Base-by-base conservation (phyloP, 2,329 filamentous ascomycete genomes). In the Neonectria sp. region DNA sequence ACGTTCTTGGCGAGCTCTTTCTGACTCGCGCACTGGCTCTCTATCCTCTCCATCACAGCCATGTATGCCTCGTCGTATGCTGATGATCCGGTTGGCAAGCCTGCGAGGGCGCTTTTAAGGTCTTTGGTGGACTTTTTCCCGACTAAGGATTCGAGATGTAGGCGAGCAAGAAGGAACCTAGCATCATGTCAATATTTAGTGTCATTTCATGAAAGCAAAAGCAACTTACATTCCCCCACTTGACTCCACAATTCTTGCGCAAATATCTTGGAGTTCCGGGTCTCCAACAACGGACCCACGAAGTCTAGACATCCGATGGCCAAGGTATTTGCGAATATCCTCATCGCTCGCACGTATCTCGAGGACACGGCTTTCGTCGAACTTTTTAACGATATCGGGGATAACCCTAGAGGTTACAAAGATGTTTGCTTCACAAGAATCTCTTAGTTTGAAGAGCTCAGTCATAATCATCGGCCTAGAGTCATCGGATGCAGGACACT, bases 271-370 rank as follows among this genome's bases (percentile, higher is more conserved):
- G 6, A 56, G 40, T 40, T 56, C 3, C 13, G 4, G 29, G 40
- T 37, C 12, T 9, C 49, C 48, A n/a, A 13, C 55, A 15, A 49
- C 27, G 24, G 40, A 55, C 3, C 27, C 13, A n/a, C 49, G 12
- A 21, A 55, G 29, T 13, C 21, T 40, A 6, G 49, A 48, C 33
- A 45, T 46, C 13, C 35, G 31, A n/a, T n/a, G 4, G 11, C 35
- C 29, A 25, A 62, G 37, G 29, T 63, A 63, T 43, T 40, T 15
- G 40, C 45, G 60, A 43, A 63, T 21, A 51, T 63, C 60, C 17
- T 1, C 33, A 1, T 35, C 17, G 4, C 35, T 40, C 15, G 62
- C 62, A 7, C 46, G 55, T 4, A 65, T 60, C 8, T 65, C 56
- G 3, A 65, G 35, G 7, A 45, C 8, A n/a, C 25, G 31, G 49